Evolutionary conservation across 805 yeast species (phyloP).

Genomic region (Saccharomycopsis sp.): DNA sequence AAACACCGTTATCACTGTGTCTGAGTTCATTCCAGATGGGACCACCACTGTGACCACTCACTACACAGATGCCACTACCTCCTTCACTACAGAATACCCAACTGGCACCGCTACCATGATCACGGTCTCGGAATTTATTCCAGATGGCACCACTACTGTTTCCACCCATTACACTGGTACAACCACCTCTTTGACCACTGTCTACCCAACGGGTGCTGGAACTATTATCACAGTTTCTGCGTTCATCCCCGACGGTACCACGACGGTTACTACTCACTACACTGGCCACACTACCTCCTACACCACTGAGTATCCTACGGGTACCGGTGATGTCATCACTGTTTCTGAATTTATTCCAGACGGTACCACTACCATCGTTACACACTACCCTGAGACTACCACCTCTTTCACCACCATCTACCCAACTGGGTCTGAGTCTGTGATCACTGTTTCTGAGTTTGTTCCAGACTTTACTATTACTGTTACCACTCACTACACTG

Average conservation of each 20-base stretch:
- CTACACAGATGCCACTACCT: conserved; percentile 6
- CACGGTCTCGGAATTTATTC: not conserved
- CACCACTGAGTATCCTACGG: conserved; percentile 10
- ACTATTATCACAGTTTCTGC: conserved; percentile 2
- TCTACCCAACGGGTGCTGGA: not conserved
- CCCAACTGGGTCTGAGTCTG: conserved; percentile 9
- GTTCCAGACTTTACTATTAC: conserved; percentile 9
- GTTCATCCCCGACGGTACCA: conserved; percentile 4
- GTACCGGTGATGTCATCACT: conserved; percentile 5
- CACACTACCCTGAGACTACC: conserved; percentile 5
- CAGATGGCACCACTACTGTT: conserved; percentile 3
- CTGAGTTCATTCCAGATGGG: conserved; percentile 3
- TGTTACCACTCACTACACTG: conserved; percentile 7
- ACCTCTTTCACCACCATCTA: conserved; percentile 4
- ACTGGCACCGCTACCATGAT: conserved; percentile 2
- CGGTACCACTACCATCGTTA: conserved; percentile 5
- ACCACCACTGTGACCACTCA: conserved; percentile 1
- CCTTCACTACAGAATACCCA: conserved; percentile 9
- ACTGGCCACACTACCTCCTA: conserved; percentile 1
- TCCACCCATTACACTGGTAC: conserved; percentile 3
- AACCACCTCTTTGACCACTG: conserved; percentile 3
- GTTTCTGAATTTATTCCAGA: conserved; percentile 10
- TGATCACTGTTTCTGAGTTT: conserved; percentile 6
- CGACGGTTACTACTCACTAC: conserved; percentile 2
- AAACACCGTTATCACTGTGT: conserved; percentile 6